Percentiles rank a stretch among this genome's conserved stretches.
Conservation (phyloP, 768 basidiomycete species). For the Trametes coccinea region DNA sequence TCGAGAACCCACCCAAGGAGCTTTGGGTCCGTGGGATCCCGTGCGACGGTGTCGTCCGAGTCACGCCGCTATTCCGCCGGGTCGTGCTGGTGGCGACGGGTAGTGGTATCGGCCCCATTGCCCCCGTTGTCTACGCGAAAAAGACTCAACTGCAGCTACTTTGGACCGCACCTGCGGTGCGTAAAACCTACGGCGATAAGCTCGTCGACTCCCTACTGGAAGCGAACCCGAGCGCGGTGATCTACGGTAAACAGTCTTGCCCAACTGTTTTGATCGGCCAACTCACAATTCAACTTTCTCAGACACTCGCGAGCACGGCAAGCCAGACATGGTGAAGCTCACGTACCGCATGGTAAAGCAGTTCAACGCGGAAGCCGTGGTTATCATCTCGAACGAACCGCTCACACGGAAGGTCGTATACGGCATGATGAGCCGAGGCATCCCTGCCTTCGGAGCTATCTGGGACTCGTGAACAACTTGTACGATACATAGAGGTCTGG, state of each 20-base stretch:
- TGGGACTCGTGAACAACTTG: conserved; percentile 48
- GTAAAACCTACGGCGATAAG: conserved; percentile 58
- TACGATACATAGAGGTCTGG: not conserved
- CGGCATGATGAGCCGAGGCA: conserved; percentile 55
- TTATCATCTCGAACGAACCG: conserved; percentile 56
- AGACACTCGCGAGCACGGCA: conserved; percentile 34
- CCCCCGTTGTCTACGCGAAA: conserved; percentile 50
- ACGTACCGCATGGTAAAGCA: conserved; percentile 32
- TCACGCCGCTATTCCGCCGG: conserved; percentile 52
- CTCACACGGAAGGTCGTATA: conserved; percentile 50
- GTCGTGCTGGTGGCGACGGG: conserved; percentile 59
- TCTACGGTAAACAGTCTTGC: conserved; percentile 44
- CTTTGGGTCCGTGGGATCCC: conserved; percentile 61
- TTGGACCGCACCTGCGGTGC: conserved; percentile 58
- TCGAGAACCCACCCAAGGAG: conserved; percentile 48
- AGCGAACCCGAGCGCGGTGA: conserved; percentile 49
- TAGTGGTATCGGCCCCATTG: conserved; percentile 55
- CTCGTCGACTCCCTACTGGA: conserved; percentile 53
- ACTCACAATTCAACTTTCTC: not conserved
- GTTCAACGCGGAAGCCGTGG: conserved; percentile 46
- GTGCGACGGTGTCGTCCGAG: conserved; percentile 51
- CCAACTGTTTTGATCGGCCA: not conserved
- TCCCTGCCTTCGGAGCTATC: conserved; percentile 57
- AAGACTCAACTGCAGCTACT: conserved; percentile 50
- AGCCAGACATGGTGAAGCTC: conserved; percentile 36